Percentiles rank a stretch among this genome's conserved stretches.
Conservation (phyloP, 371 early-diverging fungal species). For the Rhizopus arrhizus region DNA sequence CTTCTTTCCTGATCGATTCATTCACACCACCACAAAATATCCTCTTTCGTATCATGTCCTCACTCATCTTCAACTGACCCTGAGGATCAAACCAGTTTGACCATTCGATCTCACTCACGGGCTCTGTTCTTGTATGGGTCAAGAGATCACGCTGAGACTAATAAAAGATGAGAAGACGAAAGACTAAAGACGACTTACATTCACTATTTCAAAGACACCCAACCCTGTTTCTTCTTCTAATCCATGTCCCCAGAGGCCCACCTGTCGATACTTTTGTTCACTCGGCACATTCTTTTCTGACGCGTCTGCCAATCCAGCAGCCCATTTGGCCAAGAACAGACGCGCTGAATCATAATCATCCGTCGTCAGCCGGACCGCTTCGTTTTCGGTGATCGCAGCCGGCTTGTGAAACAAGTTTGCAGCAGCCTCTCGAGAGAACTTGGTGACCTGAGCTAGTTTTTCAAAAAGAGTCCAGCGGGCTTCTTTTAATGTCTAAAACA, state of each 20-base stretch:
- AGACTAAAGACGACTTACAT: slow-evolving; percentile 24
- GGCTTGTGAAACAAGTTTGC: slow-evolving; percentile 78
- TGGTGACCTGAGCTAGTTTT: slow-evolving; percentile 81
- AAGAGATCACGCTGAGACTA: slow-evolving; percentile 48
- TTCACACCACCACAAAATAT: slow-evolving; percentile 83
- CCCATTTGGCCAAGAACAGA: slow-evolving; percentile 86
- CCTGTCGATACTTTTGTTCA: slow-evolving; percentile 41
- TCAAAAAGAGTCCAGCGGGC: slow-evolving; percentile 82
- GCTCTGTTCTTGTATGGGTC: slow-evolving; percentile 55
- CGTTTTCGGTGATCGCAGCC: slow-evolving; percentile 34
- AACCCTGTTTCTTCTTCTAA: slow-evolving; percentile 51
- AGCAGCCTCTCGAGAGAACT: slow-evolving; percentile 74
- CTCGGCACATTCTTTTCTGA: slow-evolving; percentile 35
- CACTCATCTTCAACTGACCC: slow-evolving; percentile 58
- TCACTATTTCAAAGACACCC: slow-evolving; percentile 52
- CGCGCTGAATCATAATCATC: slow-evolving; percentile 86
- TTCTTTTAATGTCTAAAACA: slow-evolving; percentile 63
- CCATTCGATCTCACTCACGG: slow-evolving; percentile 79
- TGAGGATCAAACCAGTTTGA: slow-evolving; percentile 65
- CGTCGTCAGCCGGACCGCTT: slow-evolving; percentile 52
- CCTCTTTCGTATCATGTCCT: slow-evolving; percentile 56
- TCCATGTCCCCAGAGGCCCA: slow-evolving; percentile 53
- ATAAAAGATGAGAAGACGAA: background rate
- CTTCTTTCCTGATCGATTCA: slow-evolving; percentile 77
- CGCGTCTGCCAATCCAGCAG: slow-evolving; percentile 62